Evolutionary conservation across 2,329 filamentous ascomycete species (phyloP), one percentile per base, ranked within the genome.

Genomic region (Cadophora sp.): DNA sequence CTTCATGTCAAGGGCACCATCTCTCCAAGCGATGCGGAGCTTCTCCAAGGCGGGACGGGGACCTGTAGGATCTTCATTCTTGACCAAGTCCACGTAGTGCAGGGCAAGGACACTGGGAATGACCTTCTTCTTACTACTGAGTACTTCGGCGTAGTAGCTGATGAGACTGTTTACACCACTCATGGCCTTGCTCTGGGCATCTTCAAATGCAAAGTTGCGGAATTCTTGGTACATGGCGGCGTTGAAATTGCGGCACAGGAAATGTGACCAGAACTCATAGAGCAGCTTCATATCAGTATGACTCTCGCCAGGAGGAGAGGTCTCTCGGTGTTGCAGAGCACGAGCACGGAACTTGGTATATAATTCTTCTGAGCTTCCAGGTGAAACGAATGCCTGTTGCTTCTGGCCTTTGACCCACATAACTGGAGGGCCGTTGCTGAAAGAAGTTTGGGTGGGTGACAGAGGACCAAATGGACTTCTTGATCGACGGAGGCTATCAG

Each of bases 211-310:
- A 77, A 86, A 84, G 74, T 83, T 81, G 71, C 88, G 87, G 81
- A 94, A 93, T 78, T 94, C 91, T 76, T 87, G 83, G 81, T 94
- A 94, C 87, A 94, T 92, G 76, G 83, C 83, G 68, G 85, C 83
- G 79, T 94, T 92, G 85, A 94, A 93, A 80, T 91, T 90, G 75
- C 87, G 85, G 71, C 89, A 85, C 71, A 94, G 83, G 76, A 91
- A 92, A 77, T 91, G 87, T 24, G 88, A 88, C 90, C 91, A 94
- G 81, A 92, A 92, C 71, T 89, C 85, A 81, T 93, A 93, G 34
- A 92, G 84, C 68, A 88, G 84, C 76, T 87, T 85, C 84, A 91
- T 89, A 75, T 89, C 85, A 69, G 83, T 81, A 60, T 86, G 84
- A 48, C 77, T 79, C 66, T 83, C 78, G 58, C 79, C 77, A 22